Evolutionary conservation across 306 rosid species (phyloP).

Genomic region (Prunus kanzakura): DNA sequence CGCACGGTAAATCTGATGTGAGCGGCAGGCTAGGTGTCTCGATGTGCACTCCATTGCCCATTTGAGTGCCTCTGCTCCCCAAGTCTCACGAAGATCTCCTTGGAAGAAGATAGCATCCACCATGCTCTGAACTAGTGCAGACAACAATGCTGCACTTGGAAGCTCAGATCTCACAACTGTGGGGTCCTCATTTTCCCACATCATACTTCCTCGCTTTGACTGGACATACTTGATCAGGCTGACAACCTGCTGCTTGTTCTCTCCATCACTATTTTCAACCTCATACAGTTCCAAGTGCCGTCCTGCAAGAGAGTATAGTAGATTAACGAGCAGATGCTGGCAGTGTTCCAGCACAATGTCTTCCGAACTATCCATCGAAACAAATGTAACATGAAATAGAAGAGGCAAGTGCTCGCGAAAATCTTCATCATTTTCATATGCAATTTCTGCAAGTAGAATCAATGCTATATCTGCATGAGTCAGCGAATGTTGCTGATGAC

Average conservation of each 20-base stretch:
- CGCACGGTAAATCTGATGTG: conserved; percentile 98
- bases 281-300: conserved; percentile 98
- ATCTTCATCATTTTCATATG: conserved; percentile 98
- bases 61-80: conserved; percentile 97
- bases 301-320: conserved; percentile 94
- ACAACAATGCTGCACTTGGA: conserved; percentile 98
- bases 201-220: conserved; percentile 99
- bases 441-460: conserved; percentile 97
- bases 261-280: conserved; percentile 95
- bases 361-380: conserved; percentile 98
- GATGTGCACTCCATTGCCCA: conserved; percentile 99
- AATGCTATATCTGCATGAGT: conserved; percentile 97
- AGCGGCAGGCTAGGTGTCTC: conserved; percentile 95
- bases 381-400: conserved; percentile 95
- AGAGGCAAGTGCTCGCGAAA: conserved; percentile 97
- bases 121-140: conserved; percentile 99
- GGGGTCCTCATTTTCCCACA: conserved; percentile 99
- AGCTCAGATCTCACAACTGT: conserved; percentile 91
- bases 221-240: conserved; percentile 98
- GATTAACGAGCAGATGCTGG: conserved; percentile 97
- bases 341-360: conserved; percentile 98
- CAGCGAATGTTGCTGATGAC: conserved; percentile 98
- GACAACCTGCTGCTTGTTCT: conserved; percentile 98
- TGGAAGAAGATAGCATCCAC: conserved; percentile 99
- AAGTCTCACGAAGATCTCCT: conserved; percentile 97